These are phyloP conservation scores for Papiliotrema nemorosa DNA, from an alignment of 1,284 basidiomycete species.

Conservation along the genomic window DNA sequence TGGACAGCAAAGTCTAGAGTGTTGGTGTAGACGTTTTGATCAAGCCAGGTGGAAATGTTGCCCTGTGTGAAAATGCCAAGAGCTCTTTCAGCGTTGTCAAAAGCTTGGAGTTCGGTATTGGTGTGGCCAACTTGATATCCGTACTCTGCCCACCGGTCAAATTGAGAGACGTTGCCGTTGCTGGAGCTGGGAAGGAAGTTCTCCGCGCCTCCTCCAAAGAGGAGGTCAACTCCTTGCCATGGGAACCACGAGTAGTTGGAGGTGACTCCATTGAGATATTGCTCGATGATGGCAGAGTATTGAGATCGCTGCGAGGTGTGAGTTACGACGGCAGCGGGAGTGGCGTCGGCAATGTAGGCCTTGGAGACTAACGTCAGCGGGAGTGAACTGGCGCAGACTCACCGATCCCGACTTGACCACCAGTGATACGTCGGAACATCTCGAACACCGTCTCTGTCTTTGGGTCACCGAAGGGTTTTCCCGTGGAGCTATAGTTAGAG, in stretches of 20 bases:
- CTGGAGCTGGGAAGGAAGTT: slow-evolving; percentile 39
- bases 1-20: slow-evolving; percentile 34
- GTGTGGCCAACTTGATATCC: slow-evolving; percentile 49
- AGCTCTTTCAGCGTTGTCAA: slow-evolving; percentile 43
- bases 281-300: slow-evolving; percentile 45
- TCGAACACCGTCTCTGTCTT: slow-evolving; percentile 48
- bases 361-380: slow-evolving; percentile 38
- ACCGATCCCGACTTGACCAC: slow-evolving; percentile 46
- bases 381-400: neutral
- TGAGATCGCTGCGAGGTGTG: slow-evolving; percentile 45
- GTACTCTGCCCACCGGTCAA: slow-evolving; percentile 38
- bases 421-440: slow-evolving; percentile 40
- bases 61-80: slow-evolving; percentile 48
- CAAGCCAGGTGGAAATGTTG: slow-evolving; percentile 50
- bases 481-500: slow-evolving; percentile 20
- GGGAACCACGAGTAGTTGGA: slow-evolving; percentile 47
- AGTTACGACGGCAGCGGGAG: slow-evolving; percentile 45
- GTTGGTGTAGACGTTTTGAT: slow-evolving; percentile 47
- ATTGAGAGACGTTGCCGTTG: slow-evolving; percentile 47
- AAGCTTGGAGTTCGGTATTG: slow-evolving; percentile 44
- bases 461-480: slow-evolving; percentile 41
- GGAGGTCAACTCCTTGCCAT: slow-evolving; percentile 44
- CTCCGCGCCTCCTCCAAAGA: slow-evolving; percentile 49
- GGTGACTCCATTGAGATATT: slow-evolving; percentile 45
- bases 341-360: slow-evolving; percentile 51